A percentile compares a stretch with the other conserved stretches of the same genome.
Conservation (phyloP, 2,329 filamentous ascomycete genomes). For the Cladosporium colombiae region DNA sequence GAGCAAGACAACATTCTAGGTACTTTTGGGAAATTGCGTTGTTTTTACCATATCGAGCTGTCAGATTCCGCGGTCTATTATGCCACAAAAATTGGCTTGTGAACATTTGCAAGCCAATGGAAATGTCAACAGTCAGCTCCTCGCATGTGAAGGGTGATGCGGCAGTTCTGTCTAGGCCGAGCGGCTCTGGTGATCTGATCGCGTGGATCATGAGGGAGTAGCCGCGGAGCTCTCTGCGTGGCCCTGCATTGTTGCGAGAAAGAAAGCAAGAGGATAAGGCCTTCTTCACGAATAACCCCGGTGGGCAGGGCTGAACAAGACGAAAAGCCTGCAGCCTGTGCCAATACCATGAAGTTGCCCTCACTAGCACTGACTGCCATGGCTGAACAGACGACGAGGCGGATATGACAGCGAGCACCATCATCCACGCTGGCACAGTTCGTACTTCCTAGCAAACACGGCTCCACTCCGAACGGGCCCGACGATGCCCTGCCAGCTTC, state of each 20-base stretch:
- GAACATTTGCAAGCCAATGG: conserved; percentile 1
- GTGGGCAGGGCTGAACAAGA: background rate
- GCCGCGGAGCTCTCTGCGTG: background rate
- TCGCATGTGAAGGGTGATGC: conserved; percentile 7
- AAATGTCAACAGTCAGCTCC: background rate
- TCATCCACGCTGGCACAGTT: background rate
- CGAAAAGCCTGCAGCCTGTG: background rate
- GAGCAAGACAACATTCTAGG: background rate
- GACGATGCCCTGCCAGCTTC: background rate
- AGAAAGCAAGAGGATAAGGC: background rate
- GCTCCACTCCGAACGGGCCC: conserved; percentile 11
- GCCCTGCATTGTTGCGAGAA: background rate
- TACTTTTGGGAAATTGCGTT: background rate
- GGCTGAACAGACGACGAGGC: background rate
- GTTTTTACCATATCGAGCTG: background rate
- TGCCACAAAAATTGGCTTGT: background rate
- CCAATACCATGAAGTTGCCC: background rate
- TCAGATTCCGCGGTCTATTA: background rate
- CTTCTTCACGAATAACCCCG: background rate
- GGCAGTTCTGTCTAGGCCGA: conserved; percentile 8
- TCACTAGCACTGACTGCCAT: background rate
- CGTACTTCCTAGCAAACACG: background rate
- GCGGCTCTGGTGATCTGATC: conserved; percentile 7
- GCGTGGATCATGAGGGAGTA: background rate
- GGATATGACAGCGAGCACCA: background rate